These are phyloP conservation scores for Zymoseptoria pseudotritici DNA, from an alignment of 2,329 filamentous ascomycete species.

Conservation along the genomic window DNA sequence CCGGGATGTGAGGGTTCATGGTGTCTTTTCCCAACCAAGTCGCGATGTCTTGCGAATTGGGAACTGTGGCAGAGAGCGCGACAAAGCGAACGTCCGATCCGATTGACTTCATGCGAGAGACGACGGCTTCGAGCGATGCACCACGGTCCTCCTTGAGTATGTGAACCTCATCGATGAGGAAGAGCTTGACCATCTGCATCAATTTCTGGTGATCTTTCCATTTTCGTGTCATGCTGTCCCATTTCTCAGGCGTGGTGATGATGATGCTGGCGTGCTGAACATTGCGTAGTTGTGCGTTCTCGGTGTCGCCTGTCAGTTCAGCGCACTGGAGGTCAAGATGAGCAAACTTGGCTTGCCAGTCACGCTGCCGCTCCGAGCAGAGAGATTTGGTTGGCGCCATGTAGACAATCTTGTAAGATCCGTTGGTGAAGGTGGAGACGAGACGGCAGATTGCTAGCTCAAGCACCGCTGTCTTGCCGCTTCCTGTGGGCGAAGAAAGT, in stretches of 20 bases:
- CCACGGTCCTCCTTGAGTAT: slow-evolving; percentile 74
- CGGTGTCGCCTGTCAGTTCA: slow-evolving; percentile 77
- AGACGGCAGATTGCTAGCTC: slow-evolving; percentile 76
- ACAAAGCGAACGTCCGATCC: slow-evolving; percentile 70
- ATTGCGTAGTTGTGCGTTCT: slow-evolving; percentile 55
- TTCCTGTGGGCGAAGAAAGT: slow-evolving; percentile 73
- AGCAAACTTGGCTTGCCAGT: slow-evolving; percentile 71
- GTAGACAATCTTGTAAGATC: slow-evolving; percentile 72
- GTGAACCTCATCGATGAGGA: slow-evolving; percentile 82
- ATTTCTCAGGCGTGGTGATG: slow-evolving; percentile 82
- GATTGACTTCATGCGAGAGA: slow-evolving; percentile 80
- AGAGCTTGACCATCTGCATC: slow-evolving; percentile 67
- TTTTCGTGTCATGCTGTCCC: slow-evolving; percentile 81
- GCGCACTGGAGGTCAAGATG: slow-evolving; percentile 60
- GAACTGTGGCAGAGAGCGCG: slow-evolving; percentile 74
- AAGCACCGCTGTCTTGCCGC: slow-evolving; percentile 74
- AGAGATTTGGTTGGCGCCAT: slow-evolving; percentile 79
- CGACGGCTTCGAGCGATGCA: slow-evolving; percentile 73
- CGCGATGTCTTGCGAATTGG: slow-evolving; percentile 74
- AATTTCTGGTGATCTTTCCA: slow-evolving; percentile 75
- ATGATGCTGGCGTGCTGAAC: slow-evolving; percentile 74
- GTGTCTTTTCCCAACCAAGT: slow-evolving; percentile 66
- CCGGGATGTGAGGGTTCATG: slow-evolving; percentile 53
- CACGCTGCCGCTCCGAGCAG: slow-evolving; percentile 66
- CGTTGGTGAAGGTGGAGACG: slow-evolving; percentile 48